Evolutionary conservation across 129 eudicot species (phyloP).

Genomic region (Silybum marianum): DNA sequence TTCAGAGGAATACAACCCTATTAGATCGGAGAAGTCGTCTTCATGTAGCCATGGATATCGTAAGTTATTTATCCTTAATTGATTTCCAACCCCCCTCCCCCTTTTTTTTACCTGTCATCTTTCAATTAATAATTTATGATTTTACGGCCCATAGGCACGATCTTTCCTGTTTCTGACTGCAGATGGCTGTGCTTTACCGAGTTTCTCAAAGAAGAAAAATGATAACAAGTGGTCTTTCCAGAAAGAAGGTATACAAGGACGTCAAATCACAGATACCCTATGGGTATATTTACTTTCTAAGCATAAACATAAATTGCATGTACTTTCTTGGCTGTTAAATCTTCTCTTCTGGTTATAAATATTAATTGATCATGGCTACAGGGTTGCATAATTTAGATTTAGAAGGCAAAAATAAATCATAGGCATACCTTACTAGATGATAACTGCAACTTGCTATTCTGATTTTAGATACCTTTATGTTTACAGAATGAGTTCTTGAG

Average conservation of each 20-base stretch:
- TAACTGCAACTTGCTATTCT: slow-evolving; percentile 3
- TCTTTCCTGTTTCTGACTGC: too few species aligned
- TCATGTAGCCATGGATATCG: too few species aligned
- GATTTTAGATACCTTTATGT: slow-evolving; percentile 7
- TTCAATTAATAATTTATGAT: too few species aligned
- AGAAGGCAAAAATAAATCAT: slow-evolving; percentile 18
- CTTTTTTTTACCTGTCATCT: too few species aligned
- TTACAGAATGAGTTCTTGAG: slow-evolving; percentile 13
- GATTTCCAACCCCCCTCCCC: too few species aligned
- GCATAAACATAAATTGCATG: slow-evolving; percentile 4
- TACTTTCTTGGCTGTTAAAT: slow-evolving; percentile 9
- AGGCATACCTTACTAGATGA: slow-evolving; percentile 1
- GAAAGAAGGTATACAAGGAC: slow-evolving; percentile 94
- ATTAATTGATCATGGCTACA: not conserved
- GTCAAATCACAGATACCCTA: slow-evolving; percentile 72
- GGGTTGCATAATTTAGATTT: slow-evolving; percentile 4
- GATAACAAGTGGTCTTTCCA: slow-evolving; percentile 85
- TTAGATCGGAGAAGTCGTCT: too few species aligned
- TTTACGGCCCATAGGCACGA: too few species aligned
- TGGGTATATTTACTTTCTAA: slow-evolving; percentile 50
- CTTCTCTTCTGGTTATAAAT: slow-evolving; percentile 9
- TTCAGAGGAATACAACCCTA: too few species aligned
- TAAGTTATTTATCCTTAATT: too few species aligned
- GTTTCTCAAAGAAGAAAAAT: slow-evolving; percentile 83
- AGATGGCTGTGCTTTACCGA: slow-evolving; percentile 54